Evolutionary conservation across 179 eudicot genomes (phyloP).

Genomic region (Spinacia oleracea): DNA sequence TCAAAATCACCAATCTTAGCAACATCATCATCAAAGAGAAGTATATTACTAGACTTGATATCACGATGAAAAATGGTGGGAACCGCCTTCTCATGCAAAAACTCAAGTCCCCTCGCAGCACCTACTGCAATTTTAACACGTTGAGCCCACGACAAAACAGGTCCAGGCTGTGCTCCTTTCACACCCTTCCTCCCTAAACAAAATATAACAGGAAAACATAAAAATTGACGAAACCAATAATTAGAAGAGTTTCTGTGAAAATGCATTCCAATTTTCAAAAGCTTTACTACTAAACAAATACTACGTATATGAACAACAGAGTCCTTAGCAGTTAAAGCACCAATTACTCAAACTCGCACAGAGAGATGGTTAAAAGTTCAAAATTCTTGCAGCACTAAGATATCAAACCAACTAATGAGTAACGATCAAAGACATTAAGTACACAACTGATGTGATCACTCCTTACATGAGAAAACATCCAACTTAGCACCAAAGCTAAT

Average conservation of each 20-base stretch:
- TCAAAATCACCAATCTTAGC: slow-evolving; percentile 45
- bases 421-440: background rate
- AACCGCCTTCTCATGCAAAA: slow-evolving; percentile 39
- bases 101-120: slow-evolving; percentile 43
- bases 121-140: slow-evolving; percentile 43
- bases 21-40: slow-evolving; percentile 36
- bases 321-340: no score
- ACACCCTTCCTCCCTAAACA: slow-evolving; percentile 38
- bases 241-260: no score
- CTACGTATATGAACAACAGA: no score
- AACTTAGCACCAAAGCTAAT: background rate
- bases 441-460: background rate
- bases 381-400: background rate
- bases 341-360: background rate
- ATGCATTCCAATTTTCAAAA: background rate
- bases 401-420: background rate
- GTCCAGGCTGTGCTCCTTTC: slow-evolving; percentile 45
- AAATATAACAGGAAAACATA: background rate
- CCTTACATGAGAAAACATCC: background rate
- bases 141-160: slow-evolving; percentile 38
- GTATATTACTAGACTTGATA: slow-evolving; percentile 40
- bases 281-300: background rate
- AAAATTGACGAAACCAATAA: background rate
- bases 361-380: background rate
- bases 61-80: slow-evolving; percentile 37